Percentiles rank a stretch among this genome's conserved stretches.
Evolutionary conservation across 2,329 filamentous ascomycete genomes (phyloP).

Genomic region (Clonostachys byssicola): DNA sequence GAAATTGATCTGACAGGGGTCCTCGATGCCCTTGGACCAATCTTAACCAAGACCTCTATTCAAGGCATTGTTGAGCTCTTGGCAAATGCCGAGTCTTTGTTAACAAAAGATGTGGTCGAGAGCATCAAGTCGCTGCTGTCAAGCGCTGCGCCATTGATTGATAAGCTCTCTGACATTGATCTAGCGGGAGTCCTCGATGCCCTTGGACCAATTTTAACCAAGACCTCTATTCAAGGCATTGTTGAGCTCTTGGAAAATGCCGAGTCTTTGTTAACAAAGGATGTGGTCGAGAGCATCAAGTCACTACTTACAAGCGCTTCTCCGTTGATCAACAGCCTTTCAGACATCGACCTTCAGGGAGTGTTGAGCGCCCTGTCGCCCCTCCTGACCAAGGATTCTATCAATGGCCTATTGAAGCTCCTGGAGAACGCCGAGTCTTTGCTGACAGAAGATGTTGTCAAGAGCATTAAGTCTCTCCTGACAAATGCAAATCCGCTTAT

Average conservation of each 20-base stretch:
- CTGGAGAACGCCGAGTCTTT: slow-evolving; percentile 22
- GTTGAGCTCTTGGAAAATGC: slow-evolving; percentile 25
- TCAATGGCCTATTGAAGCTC: slow-evolving; percentile 23
- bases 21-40: slow-evolving; percentile 15
- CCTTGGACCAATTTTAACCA: slow-evolving; percentile 20
- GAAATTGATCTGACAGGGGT: slow-evolving; percentile 22
- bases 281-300: slow-evolving; percentile 11
- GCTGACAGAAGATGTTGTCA: slow-evolving; percentile 13
- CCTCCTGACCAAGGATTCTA: slow-evolving; percentile 15
- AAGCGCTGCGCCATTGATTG: slow-evolving; percentile 11
- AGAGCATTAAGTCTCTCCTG: slow-evolving; percentile 12
- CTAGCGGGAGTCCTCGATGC: slow-evolving; percentile 17
- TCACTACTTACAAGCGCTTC: slow-evolving; percentile 9
- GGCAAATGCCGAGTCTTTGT: slow-evolving; percentile 19
- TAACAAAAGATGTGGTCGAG: slow-evolving; percentile 13
- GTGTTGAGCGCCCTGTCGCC: slow-evolving; percentile 17
- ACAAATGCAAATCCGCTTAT: slow-evolving; percentile 19
- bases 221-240: slow-evolving; percentile 20
- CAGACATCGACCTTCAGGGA: slow-evolving; percentile 24
- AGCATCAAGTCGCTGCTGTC: slow-evolving; percentile 8
- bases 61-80: slow-evolving; percentile 24
- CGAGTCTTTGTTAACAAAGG: slow-evolving; percentile 14
- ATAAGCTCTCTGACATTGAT: slow-evolving; percentile 19
- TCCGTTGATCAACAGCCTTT: slow-evolving; percentile 15
- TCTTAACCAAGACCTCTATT: slow-evolving; percentile 21